phyloP scores from a whole-genome alignment of 345 rosid genomes.

The Leavenworthia alabamica region DNA sequence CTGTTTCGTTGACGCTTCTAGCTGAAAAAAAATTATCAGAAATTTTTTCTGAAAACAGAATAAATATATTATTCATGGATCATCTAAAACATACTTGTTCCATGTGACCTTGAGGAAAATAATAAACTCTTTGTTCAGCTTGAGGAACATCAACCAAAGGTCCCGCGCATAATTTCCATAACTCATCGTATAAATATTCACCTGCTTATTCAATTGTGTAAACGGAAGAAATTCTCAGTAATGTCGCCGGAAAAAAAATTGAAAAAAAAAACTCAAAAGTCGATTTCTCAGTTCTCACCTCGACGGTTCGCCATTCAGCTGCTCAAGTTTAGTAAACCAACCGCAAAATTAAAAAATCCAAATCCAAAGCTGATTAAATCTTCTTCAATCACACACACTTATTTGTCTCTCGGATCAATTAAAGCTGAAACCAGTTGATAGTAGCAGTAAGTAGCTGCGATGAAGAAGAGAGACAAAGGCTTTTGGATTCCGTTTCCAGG shows the following conservation, averaged over 20 bases:
- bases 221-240: neutral
- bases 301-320: slow-evolving; percentile 46
- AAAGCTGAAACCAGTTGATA: neutral
- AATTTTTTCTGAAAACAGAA: neutral
- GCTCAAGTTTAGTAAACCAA: slow-evolving; percentile 1
- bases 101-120: slow-evolving; percentile 96
- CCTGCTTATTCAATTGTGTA: neutral
- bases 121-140: slow-evolving; percentile 53
- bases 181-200: slow-evolving; percentile 51
- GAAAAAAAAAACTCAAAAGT: neutral
- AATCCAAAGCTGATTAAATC: neutral
- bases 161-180: slow-evolving; percentile 89
- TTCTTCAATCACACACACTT: neutral
- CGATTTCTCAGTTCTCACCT: slow-evolving; percentile 33
- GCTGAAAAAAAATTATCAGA: slow-evolving; percentile 37
- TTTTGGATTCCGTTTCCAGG: slow-evolving; percentile 21
- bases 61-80: too few relatives aligned
- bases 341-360: neutral
- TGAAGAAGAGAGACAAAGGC: too few relatives aligned
- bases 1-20: slow-evolving; percentile 81
- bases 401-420: neutral
- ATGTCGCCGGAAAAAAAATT: slow-evolving; percentile 7
- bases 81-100: slow-evolving; percentile 58
- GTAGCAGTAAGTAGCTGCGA: too few relatives aligned
- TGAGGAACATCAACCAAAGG: slow-evolving; percentile 73